These are phyloP conservation scores for Lepidium africanum DNA, from an alignment of 345 rosid species.

Conservation along the genomic window DNA sequence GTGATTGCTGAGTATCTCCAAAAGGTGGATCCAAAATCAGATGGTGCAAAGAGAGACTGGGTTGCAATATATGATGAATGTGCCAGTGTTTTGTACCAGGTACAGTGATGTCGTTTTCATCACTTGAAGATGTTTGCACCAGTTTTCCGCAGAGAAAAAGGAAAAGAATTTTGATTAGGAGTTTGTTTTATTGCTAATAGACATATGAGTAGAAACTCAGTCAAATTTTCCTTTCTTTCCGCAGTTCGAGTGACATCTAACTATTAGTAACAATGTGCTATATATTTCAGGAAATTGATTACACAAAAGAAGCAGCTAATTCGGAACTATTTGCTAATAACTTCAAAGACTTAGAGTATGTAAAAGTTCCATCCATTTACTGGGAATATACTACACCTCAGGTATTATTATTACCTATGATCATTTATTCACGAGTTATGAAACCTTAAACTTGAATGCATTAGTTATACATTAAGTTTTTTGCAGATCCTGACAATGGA, in stretches of 20 bases:
- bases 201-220: not conserved
- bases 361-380: slow-evolving; percentile 77
- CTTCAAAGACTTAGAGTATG: slow-evolving; percentile 71
- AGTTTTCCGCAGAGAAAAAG: not conserved
- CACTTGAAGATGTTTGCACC: not conserved
- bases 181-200: not conserved
- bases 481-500: slow-evolving; percentile 91
- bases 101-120: slow-evolving; percentile 12
- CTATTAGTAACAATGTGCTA: not conserved
- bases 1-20: slow-evolving; percentile 97
- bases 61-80: slow-evolving; percentile 99
- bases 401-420: slow-evolving; percentile 33
- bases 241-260: not conserved
- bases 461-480: not conserved
- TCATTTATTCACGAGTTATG: not conserved
- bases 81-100: slow-evolving; percentile 89
- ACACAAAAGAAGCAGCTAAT: slow-evolving; percentile 93
- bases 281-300: slow-evolving; percentile 80
- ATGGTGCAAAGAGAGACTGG: slow-evolving; percentile 99
- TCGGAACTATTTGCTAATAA: slow-evolving; percentile 88
- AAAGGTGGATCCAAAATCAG: slow-evolving; percentile 95
- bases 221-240: not conserved
- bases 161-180: not conserved
- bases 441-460: not conserved
- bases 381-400: slow-evolving; percentile 94